Base-by-base conservation (phyloP, 2,329 filamentous ascomycete genomes). In the Penicillium sp. region DNA sequence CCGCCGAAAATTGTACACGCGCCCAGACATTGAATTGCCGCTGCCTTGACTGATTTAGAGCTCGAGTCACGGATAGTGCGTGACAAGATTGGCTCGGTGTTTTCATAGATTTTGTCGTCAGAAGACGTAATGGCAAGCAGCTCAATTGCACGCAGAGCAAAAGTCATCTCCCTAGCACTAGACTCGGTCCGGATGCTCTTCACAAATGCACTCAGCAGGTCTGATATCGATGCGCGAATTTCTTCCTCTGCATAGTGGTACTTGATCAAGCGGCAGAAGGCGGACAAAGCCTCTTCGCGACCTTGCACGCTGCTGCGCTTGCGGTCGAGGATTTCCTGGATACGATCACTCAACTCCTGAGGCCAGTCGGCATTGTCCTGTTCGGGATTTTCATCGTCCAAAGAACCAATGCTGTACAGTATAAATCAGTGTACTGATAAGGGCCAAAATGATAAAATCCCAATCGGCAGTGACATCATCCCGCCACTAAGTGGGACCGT, bases 1-100 rank as follows among this genome's bases (percentile, higher is more conserved):
- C 87, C 87, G 11, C 84, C 86, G 53, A 87, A 91, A 52, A 87
- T 80, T 1, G 84, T 79, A 16, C 80, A 80, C n/a, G 85, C 76
- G 23, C 80, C 78, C 37, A 94, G 77, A 9, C 84, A 78, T 56
- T 85, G 80, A n/a, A 94, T 82, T 1, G 86, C 83, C 14, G 78
- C 79, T 15, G 78, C 75, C 63, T 89, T 91, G 48, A 83, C 72
- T 1, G 74, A 60, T 29, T 76, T 72, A 14, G 82, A 81, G 2
- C 81, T 76, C 3, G 83, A 82, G 48, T 89, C 83, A 20, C 81
- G 76, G 51, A 86, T 81, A 3, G 76, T 74, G 17, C 72, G 72
- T 58, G 83, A 84, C 33, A 90, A 68, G 3, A 76, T 62, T 3
- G 73, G 63, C 35, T 75, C 74, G 3, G 81, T 74, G 17, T 74